Base-by-base conservation (phyloP, 2,329 filamentous ascomycete genomes). In the Claviceps sorghi region DNA sequence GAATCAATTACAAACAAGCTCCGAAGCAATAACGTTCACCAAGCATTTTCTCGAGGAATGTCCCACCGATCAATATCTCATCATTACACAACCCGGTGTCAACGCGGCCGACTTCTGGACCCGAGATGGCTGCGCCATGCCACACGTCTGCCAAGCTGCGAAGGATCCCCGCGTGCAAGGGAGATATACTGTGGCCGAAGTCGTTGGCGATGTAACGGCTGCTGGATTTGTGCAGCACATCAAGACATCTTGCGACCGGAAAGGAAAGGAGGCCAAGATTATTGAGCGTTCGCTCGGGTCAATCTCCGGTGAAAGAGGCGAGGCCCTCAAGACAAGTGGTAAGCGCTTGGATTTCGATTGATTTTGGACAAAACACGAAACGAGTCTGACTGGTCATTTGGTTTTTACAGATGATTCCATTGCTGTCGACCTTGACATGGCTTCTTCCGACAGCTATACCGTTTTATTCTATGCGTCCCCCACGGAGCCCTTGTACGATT, bases 41-140 rank as follows among this genome's bases (percentile, higher is more conserved):
- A 70, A 73, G 55, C 58, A 68, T n/a, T 63, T 82, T 49, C 77
- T 95, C 29, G 71, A 74, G 41, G 67, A 69, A 51, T 95, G 88
- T 67, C 83, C 84, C 2, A 88, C 86, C 21, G 76, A 82, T 49
- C 78, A 78, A 59, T 95, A 95, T 69, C 71, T 94, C 53, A 66
- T 96, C 58, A 77, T 94, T 55, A 79, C 81, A 32, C 88, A 95
- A 64, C 82, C 86, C 11, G 84, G 85, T 58, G 75, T 89, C 53
- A 81, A 83, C 58, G 77, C 81, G 43, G 72, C 74, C 56, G 88
- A 95, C 65, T 82, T 91, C 60, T 69, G 71, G 58, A 69, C 71
- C 54, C 61, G 59, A 64, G 68, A 67, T 63, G 71, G 56, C 54
- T 72, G 73, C 73, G 58, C 78, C 73, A 62, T 77, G 72, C 69